These are phyloP conservation scores for Agaricales sp. DNA, from an alignment of 1,284 basidiomycete genomes.

Conservation along the genomic window DNA sequence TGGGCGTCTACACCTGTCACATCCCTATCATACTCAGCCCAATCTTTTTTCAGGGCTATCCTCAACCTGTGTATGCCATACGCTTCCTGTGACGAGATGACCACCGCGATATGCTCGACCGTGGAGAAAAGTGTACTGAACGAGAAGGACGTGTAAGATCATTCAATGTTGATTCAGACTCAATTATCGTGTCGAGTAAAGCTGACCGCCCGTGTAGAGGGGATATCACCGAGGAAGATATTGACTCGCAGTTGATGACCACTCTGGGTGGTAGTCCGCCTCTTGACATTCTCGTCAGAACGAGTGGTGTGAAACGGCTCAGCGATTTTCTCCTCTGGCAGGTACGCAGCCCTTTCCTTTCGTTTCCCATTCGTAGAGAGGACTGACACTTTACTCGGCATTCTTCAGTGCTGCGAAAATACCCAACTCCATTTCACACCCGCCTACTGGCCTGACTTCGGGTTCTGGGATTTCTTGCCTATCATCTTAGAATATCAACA, in stretches of 20 bases:
- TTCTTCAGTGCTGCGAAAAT: slow-evolving; percentile 63
- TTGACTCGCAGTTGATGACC: slow-evolving; percentile 61
- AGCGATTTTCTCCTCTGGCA: slow-evolving; percentile 96
- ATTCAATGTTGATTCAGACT: slow-evolving; percentile 6
- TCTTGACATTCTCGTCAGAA: slow-evolving; percentile 86
- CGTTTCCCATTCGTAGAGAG: no score
- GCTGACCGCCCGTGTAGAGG: background rate
- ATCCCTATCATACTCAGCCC: background rate
- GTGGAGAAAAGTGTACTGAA: slow-evolving; percentile 26
- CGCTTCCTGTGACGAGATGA: slow-evolving; percentile 86
- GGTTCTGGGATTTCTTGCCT: slow-evolving; percentile 77
- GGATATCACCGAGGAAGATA: slow-evolving; percentile 55
- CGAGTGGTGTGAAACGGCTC: slow-evolving; percentile 84
- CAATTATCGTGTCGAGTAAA: slow-evolving; percentile 7
- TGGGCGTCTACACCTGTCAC: slow-evolving; percentile 7
- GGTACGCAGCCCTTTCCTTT: slow-evolving; percentile 32
- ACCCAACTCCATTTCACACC: slow-evolving; percentile 91
- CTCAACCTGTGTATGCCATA: slow-evolving; percentile 97
- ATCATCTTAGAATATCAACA: slow-evolving; percentile 82
- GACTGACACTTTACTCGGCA: no score
- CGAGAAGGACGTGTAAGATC: slow-evolving; percentile 18
- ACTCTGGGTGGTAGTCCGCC: slow-evolving; percentile 62
- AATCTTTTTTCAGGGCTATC: slow-evolving; percentile 49
- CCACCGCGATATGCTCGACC: slow-evolving; percentile 49
- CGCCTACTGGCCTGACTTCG: slow-evolving; percentile 94